Evolutionary conservation across 768 basidiomycete genomes (phyloP), one percentile per base, ranked within the genome.

Genomic region (Leccinum rimulosum): DNA sequence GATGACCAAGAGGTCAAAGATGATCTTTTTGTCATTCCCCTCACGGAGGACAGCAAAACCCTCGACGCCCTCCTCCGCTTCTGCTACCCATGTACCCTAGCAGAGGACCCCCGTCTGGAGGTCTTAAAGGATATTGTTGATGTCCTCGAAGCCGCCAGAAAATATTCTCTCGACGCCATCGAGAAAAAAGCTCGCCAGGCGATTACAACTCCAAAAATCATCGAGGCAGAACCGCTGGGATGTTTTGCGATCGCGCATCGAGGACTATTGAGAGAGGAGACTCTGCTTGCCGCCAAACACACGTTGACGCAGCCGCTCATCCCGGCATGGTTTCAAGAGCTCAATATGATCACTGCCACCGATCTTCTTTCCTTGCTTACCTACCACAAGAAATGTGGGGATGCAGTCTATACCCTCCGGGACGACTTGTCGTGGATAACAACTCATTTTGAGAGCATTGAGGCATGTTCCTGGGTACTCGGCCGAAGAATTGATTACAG

Each of bases 161-260:
- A 70, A 19, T 69, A 62, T 35, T 59, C 62, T n/a, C 56, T 68
- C 5, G 61, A 64, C 36, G 49, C 54, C 3, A 58, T 70, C 43
- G 64, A 70, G 52, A 59, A 28, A 45, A 66, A 55, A 30, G 61
- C 70, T 14, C 60, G 64, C 8, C 59, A 67, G 15, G 63, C 62
- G 35, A 63, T 76, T 7, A 36, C 55, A 12, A 54, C 40, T 51
- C 66, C 70, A 1, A 55, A 68, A 17, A 50, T 70, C 19, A 33
- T 68, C 10, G 59, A 69, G 6, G 55, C 22, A 3, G 66, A 68
- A 4, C 63, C 75, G 0, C 17, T 77, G 10, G 67, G 70, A 1
- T 67, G 69, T 19, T 76, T 72, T 56, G 74, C 70, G 1, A 66
- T 76, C 6, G 73, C 73, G 1, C 61, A 64, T 50, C 66, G 58